Evolutionary conservation across 345 rosid genomes (phyloP), one percentile per base, ranked within the genome.

Genomic region (Hypericum perforatum): DNA sequence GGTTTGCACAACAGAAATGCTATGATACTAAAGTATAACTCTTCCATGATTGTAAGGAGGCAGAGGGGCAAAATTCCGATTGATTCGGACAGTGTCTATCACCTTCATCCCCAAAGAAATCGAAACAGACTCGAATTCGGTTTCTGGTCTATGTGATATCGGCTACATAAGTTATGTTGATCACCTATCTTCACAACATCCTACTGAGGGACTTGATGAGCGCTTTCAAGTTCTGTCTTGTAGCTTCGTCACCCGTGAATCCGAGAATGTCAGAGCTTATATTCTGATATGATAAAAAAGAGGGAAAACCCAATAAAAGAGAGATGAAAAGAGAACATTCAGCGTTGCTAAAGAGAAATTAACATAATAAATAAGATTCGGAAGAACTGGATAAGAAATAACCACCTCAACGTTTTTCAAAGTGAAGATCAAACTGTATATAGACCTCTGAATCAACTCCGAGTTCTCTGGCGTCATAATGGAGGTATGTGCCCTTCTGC

Each of bases 161-260:
- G 1, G 32, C 32, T 22, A 22, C 32, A 22, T 22, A 22, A 22
- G 32, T 22, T 22, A 1, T 22, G 32, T 22, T 22, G 32, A 22
- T 22, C 52, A 37, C 44, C 46, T 49, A 56, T 59, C 67, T 69
- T 84, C 73, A 86, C 62, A 94, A 49, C 51, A 94, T 58, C 78
- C 99, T 78, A 74, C 99, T 89, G 10, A 94, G 95, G 56, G 99
- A 89, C 77, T 80, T 94, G 53, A 94, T 94, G 47, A 94, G 97
- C 43, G 69, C 75, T 70, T 89, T 94, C 65, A 94, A 74, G 70
- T 82, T 94, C 71, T 62, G 69, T 66, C 95, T 86, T 6, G 95
- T 89, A 51, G 84, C 76, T 59, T 94, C 97, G 41, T 94, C 97
- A 8, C 99, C 99, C 13, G 97, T 94, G 82, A 89, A 89, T 55